Evolutionary conservation across 2,329 filamentous ascomycete species (phyloP), one percentile per base, ranked within the genome.

Genomic region (Onygena corvina): DNA sequence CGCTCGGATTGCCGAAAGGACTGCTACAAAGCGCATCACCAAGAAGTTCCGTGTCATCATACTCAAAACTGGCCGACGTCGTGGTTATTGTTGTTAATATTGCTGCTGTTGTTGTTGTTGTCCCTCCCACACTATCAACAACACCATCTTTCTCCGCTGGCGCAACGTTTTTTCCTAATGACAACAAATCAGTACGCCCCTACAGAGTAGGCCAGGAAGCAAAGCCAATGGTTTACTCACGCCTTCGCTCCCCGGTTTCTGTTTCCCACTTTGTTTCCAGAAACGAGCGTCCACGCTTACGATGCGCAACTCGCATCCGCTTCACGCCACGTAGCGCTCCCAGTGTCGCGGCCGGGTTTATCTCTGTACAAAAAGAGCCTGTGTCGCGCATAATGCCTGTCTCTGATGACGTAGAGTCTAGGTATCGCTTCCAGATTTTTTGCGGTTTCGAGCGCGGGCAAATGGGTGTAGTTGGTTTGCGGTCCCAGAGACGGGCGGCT

Each of bases 341-440:
- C 4, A 56, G 53, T 50, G 57, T 58, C 25, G 58, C 60, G 12
- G 61, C 58, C 7, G 52, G 34, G 48, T 64, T 67, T 46, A 69
- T 67, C 25, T 65, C 65, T 2, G 60, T 56, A 29, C 56, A 44
- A 9, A 65, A 48, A 7, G 59, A 56, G 23, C 53, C 45, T 36
- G 50, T 48, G 55, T 57, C 23, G 52, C 46, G 38, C 47, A 53
- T 14, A 31, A 34, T 47, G 16, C 12, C 16, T 16, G 16, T 23
- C 53, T 56, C 47, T 58, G 52, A 47, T 56, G 56, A 46, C 61
- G 59, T 50, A 62, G 57, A 67, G 2, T 62, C 57, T 23, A 60
- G 60, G 51, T 71, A 63, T 44, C 69, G 64, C 55, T 71, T 72
- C 69, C 69, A 72, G 49, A 72, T 60, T 50, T 70, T 72, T 45